Evolutionary conservation across 352 stramenopile species (phyloP).

Genomic region (Phytophthora aleatoria): DNA sequence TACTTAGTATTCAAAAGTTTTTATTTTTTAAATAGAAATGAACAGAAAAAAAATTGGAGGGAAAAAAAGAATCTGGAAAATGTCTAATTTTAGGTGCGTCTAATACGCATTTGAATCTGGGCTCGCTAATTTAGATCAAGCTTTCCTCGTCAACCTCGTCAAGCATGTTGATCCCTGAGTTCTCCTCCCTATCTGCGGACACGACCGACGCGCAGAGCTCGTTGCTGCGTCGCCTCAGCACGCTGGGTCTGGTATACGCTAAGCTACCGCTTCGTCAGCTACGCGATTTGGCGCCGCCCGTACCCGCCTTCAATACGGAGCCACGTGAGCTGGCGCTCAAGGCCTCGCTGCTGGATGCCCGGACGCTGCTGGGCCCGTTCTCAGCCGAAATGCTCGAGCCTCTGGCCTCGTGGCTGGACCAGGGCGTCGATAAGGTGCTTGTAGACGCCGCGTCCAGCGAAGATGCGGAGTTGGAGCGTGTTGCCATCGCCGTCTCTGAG

Average conservation of each 20-base stretch:
- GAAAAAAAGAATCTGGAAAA: no score
- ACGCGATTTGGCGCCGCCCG: constrained; percentile 30
- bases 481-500: constrained; percentile 65
- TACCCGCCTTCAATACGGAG: constrained; percentile 33
- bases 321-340: constrained; percentile 42
- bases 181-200: constrained; percentile 12
- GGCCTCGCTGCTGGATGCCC: constrained; percentile 44
- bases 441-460: constrained; percentile 51
- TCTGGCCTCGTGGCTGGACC: constrained; percentile 67
- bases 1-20: no score
- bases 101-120: no score
- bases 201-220: constrained; percentile 26
- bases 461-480: constrained; percentile 51
- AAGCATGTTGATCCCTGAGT: constrained; percentile 39
- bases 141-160: no score
- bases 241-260: constrained; percentile 47
- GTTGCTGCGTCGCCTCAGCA: constrained; percentile 50
- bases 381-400: constrained; percentile 54
- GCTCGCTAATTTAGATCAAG: no score
- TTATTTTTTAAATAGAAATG: no score
- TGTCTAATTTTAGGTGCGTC: no score
- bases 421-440: constrained; percentile 62
- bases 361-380: constrained; percentile 70
- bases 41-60: no score
- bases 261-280: constrained; percentile 41